A percentile compares a stretch with the other conserved stretches of the same genome.
phyloP scores from a whole-genome alignment of 257 asterid genomes.

The Solanum medicagineum region DNA sequence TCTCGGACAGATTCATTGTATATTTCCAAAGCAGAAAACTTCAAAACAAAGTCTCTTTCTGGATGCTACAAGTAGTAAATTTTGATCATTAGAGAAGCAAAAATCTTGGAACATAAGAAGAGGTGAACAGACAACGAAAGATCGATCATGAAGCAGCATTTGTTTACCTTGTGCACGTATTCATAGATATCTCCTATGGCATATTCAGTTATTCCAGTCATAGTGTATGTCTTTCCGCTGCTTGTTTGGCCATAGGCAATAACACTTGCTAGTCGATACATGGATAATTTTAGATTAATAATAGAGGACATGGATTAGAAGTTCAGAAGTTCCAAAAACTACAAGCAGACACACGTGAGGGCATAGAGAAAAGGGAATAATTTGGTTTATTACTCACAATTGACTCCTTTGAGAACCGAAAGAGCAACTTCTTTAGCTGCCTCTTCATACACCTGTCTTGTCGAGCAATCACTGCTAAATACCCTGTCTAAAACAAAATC shows the following conservation, averaged over 20 bases:
- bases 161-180: slow-evolving; percentile 21
- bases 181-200: slow-evolving; percentile 41
- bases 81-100: not conserved
- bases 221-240: slow-evolving; percentile 67
- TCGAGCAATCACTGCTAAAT: slow-evolving; percentile 44
- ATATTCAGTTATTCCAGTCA: slow-evolving; percentile 38
- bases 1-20: slow-evolving; percentile 88
- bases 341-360: not conserved
- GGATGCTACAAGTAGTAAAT: slow-evolving; percentile 11
- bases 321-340: not conserved
- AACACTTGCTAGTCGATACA: slow-evolving; percentile 43
- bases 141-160: not conserved
- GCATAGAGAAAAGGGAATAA: not conserved
- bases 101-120: not conserved
- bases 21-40: slow-evolving; percentile 85
- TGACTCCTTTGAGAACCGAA: slow-evolving; percentile 73
- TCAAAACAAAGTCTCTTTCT: slow-evolving; percentile 41
- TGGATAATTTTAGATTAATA: not conserved
- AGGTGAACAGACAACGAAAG: not conserved
- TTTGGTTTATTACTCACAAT: slow-evolving; percentile 38
- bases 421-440: slow-evolving; percentile 78
- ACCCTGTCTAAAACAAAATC: slow-evolving; percentile 51
- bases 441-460: slow-evolving; percentile 73
- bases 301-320: not conserved
- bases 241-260: slow-evolving; percentile 72